Conservation (phyloP, 2,329 filamentous ascomycete species). For the Apiospora rasikravindrae region DNA sequence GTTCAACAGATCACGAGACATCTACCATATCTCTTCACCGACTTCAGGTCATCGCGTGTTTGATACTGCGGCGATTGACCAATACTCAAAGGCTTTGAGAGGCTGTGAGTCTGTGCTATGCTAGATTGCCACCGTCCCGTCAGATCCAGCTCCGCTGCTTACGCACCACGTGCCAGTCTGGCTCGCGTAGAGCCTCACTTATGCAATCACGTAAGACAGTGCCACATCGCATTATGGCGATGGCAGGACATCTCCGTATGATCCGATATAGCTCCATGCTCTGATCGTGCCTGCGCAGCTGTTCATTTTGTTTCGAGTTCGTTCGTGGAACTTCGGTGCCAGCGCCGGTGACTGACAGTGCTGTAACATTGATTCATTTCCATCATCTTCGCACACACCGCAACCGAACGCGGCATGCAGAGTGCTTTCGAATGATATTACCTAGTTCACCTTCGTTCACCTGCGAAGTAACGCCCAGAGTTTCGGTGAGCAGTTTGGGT, state of each 20-base stretch:
- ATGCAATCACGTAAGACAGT: neutral
- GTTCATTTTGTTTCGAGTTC: neutral
- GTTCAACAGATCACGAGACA: neutral
- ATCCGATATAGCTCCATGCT: neutral
- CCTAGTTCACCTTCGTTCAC: neutral
- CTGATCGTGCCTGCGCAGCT: neutral
- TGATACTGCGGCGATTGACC: neutral
- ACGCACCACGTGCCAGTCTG: neutral
- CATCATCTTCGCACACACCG: neutral
- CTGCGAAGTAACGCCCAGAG: neutral
- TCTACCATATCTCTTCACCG: neutral
- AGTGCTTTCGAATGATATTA: neutral
- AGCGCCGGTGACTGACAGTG: neutral
- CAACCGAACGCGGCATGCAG: neutral
- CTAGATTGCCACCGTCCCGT: neutral
- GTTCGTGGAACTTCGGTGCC: neutral
- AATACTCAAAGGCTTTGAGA: neutral
- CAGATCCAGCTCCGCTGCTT: neutral
- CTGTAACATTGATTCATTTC: neutral
- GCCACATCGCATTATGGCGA: neutral
- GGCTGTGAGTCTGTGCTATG: neutral
- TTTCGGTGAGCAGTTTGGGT: neutral
- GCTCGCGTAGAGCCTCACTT: neutral
- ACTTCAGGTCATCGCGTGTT: neutral
- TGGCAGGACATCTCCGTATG: neutral